Evolutionary conservation across 495 filamentous ascomycete species (phyloP).

Genomic region (Talaromyces thailandensis): DNA sequence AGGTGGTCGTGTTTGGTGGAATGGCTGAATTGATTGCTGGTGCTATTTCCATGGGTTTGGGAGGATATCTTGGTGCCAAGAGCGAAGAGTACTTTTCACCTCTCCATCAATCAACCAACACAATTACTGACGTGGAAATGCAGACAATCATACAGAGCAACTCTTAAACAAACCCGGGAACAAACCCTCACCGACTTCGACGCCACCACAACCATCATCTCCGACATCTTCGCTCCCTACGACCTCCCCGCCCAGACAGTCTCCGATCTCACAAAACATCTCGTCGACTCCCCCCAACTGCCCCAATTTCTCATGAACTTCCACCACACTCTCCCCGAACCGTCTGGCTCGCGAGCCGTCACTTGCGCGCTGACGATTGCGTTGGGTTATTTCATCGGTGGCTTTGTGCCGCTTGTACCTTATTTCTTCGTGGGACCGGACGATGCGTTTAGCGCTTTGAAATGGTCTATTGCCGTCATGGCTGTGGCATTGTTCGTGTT

Average conservation of each 20-base stretch:
- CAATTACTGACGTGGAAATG: not conserved
- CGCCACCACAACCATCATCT: conserved; percentile 29
- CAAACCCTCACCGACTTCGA: conserved; percentile 29
- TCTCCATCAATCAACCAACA: not conserved
- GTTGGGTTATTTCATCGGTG: conserved; percentile 65
- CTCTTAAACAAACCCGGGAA: conserved; percentile 33
- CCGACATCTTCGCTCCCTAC: conserved; percentile 46
- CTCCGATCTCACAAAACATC: conserved; percentile 34
- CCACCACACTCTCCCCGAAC: conserved; percentile 43
- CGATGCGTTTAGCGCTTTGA: conserved; percentile 51
- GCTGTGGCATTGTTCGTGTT: conserved; percentile 61
- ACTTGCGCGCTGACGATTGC: conserved; percentile 59
- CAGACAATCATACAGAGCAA: conserved; percentile 46
- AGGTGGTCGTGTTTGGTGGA: conserved; percentile 49
- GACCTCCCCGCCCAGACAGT: conserved; percentile 39
- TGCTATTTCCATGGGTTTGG: conserved; percentile 50
- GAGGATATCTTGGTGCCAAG: conserved; percentile 57
- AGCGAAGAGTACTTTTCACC: conserved; percentile 48
- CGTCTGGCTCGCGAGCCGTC: conserved; percentile 41
- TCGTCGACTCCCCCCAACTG: conserved; percentile 39
- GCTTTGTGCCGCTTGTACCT: conserved; percentile 62
- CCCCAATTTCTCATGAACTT: conserved; percentile 50
- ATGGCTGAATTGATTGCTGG: conserved; percentile 50
- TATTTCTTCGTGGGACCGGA: conserved; percentile 59
- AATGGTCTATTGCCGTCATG: conserved; percentile 63